Conservation (phyloP, 2,329 filamentous ascomycete species). For the Lecanicillium sp. region DNA sequence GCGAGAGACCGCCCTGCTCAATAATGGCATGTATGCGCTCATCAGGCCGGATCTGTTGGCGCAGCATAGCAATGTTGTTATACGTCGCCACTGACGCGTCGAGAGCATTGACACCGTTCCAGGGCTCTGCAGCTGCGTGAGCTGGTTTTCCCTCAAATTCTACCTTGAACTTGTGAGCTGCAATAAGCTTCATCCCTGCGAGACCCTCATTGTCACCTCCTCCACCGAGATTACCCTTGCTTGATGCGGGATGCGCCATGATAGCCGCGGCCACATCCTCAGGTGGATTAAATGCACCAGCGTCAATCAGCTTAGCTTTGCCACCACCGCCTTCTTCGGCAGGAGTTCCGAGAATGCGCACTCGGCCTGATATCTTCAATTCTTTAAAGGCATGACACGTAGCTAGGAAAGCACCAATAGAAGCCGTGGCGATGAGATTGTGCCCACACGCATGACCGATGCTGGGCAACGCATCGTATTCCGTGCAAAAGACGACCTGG, state of each 20-base stretch:
- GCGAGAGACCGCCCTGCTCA: slow-evolving; percentile 24
- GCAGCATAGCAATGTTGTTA: slow-evolving; percentile 25
- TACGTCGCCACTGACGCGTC: slow-evolving; percentile 28
- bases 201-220: slow-evolving; percentile 9
- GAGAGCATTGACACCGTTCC: slow-evolving; percentile 29
- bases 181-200: slow-evolving; percentile 21
- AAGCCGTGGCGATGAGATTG: slow-evolving; percentile 34
- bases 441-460: slow-evolving; percentile 38
- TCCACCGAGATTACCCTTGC: too few relatives aligned
- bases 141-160: slow-evolving; percentile 25
- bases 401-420: slow-evolving; percentile 31
- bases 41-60: slow-evolving; percentile 28
- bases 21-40: slow-evolving; percentile 30
- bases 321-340: slow-evolving; percentile 35
- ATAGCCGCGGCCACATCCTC: slow-evolving; percentile 21
- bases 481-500: slow-evolving; percentile 32
- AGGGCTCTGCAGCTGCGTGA: slow-evolving; percentile 27
- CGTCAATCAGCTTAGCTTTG: slow-evolving; percentile 25
- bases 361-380: slow-evolving; percentile 21
- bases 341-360: slow-evolving; percentile 33
- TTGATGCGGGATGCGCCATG: slow-evolving; percentile 11
- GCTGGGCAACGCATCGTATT: slow-evolving; percentile 38
- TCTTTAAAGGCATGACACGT: slow-evolving; percentile 23
- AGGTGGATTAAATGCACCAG: slow-evolving; percentile 19
- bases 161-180: slow-evolving; percentile 22